Conservation (phyloP, 352 stramenopile genomes). For the Phytophthora ramorum region DNA sequence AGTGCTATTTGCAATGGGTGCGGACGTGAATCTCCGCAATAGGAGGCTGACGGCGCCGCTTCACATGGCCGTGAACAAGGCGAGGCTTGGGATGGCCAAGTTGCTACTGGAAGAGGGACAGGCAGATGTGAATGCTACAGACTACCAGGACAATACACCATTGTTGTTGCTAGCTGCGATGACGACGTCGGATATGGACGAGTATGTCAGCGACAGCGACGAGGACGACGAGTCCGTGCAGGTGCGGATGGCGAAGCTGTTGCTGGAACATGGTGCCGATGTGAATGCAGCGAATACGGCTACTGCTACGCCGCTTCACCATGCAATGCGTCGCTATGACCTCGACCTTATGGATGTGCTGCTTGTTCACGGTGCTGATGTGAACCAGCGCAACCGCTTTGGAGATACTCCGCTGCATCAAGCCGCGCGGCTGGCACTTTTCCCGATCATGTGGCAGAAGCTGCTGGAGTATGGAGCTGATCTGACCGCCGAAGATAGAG, state of each 20-base stretch:
- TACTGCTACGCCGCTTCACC: constrained; percentile 30
- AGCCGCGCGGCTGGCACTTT: constrained; percentile 33
- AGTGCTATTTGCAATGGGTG: constrained; percentile 27
- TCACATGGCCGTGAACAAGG: constrained; percentile 40
- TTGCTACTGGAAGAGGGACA: constrained; percentile 35
- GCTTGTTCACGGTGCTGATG: constrained; percentile 34
- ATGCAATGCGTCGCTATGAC: constrained; percentile 43
- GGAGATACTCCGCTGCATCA: constrained; percentile 46
- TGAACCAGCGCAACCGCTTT: constrained; percentile 40
- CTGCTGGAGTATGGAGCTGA: constrained; percentile 34
- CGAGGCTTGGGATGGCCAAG: constrained; percentile 26
- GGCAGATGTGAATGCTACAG: constrained; percentile 31
- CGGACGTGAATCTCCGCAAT: constrained; percentile 35
- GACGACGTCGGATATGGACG: constrained; percentile 38
- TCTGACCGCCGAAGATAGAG: constrained; percentile 25
- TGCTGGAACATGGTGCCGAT: constrained; percentile 35
- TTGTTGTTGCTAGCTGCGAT: constrained; percentile 34
- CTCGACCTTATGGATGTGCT: constrained; percentile 40
- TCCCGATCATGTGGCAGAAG: constrained; percentile 38
- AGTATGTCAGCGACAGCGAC: constrained; percentile 30
- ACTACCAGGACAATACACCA: constrained; percentile 40
- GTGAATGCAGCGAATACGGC: constrained; percentile 35
- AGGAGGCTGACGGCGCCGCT: constrained; percentile 22
- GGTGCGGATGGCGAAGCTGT: constrained; percentile 30
- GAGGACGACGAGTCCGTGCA: constrained; percentile 29